Base-by-base conservation (phyloP, 2,329 filamentous ascomycete genomes). In the Colletotrichum camelliae region DNA sequence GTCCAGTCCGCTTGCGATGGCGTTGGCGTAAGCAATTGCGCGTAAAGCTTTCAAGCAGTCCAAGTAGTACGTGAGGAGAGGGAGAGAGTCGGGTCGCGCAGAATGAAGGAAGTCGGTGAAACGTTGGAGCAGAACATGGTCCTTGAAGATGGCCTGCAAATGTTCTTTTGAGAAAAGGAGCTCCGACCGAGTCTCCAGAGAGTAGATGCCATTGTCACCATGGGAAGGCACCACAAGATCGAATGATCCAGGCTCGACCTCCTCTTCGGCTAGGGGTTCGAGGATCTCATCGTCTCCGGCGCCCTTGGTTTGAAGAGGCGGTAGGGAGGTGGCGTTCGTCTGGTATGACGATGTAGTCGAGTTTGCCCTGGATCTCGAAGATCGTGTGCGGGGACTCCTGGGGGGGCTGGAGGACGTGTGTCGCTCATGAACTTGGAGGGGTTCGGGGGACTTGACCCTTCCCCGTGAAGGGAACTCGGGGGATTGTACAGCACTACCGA, bases 11-110 rank as follows among this genome's bases (percentile, higher is more conserved):
- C 91, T 89, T 2, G 92, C 89, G 43, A 95, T 88, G 0, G 93
- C 90, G 81, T 96, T 95, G 24, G 93, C 90, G 79, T 95, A 95
- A 39, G 89, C 88, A 73, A 96, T 92, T 2, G 94, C 93, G 78
- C 91, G 91, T 15, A 95, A 83, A 1, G 94, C 93, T 80, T 96
- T 96, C 73, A 92, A 83, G 0, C 93, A 90, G 79, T 95, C 93
- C 3, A 95, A 87, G 78, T 95, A 95, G 85, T 95, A 94, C 31
- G 92, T 90, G 16, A 96, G 84, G 9, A 94, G 84, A 0, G 93
- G 90, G 3, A 94, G 86, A 1, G 93, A 94, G 24, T 89, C 85
- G 7, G 92, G 91, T 60, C 93, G 88, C 60, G 89, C 86, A 6
- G 86, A 82, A 73, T 90, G 89, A 4, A 96, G 85, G 79, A 94